Evolutionary conservation across 1,284 basidiomycete genomes (phyloP), one percentile per base, ranked within the genome.

Genomic region (Hymenochaete sp.): DNA sequence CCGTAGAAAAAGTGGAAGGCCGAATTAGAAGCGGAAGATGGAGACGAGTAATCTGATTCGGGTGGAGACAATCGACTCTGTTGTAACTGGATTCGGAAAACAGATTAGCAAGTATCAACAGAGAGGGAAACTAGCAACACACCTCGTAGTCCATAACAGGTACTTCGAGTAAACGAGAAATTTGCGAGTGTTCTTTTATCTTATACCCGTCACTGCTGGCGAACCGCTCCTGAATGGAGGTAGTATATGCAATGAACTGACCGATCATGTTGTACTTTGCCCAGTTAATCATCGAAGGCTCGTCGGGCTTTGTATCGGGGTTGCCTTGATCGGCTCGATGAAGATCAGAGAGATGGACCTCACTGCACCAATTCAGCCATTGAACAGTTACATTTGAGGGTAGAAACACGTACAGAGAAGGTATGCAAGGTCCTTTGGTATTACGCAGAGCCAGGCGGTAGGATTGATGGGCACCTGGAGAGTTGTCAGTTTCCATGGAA

Each of bases 231-330:
- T 89, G 85, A 52, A 78, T 84, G 53, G 80, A 73, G 0, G 71
- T 72, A 6, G 82, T 82, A 48, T 69, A 75, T 45, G 73, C 72
- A 50, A 89, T 78, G 57, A 87, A 86, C 47, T 74, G 71, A 25
- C 82, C 86, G 67, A 89, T 81, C 78, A 88, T 79, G 56, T 82
- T 86, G 62, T 81, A 89, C 61, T 89, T 89, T 18, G 80, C 85
- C 85, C 85, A 89, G 55, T 89, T 85, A 39, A 89, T 82, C 60
- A 79, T 80, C 26, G 58, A 64, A 4, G 72, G 64, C 55, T 84
- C 77, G 14, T 71, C 65, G 10, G 72, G 63, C 52, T 77, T 73
- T 50, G 70, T 67, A 55, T 88, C 82, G 5, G 70, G 66, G 51
- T 89, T 89, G 48, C 77, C 82, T 63, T 85, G 83, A 50, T 88